These are phyloP conservation scores for Spergularia azorica DNA, from an alignment of 179 eudicot species.

Conservation along the genomic window DNA sequence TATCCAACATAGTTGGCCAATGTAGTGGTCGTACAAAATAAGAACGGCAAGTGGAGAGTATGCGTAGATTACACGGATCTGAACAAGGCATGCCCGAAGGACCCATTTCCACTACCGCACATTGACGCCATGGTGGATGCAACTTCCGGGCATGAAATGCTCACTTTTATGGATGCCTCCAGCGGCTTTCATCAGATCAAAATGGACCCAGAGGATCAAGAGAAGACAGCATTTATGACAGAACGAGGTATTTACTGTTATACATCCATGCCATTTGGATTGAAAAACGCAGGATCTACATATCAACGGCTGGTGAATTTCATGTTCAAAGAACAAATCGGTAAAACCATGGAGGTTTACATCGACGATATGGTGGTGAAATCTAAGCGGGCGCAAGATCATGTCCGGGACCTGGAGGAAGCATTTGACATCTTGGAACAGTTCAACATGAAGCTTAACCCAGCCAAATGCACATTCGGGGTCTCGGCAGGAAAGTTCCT, in stretches of 20 bases:
- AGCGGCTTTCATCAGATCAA: neutral
- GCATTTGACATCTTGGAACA: neutral
- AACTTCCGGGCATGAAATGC: neutral
- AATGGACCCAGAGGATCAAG: neutral
- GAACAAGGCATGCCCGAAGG: neutral
- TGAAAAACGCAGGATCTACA: neutral
- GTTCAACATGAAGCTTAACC: neutral
- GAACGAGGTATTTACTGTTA: neutral
- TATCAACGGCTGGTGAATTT: constrained; percentile 3
- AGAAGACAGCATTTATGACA: neutral
- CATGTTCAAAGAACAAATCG: neutral
- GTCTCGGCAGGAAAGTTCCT: too few relatives aligned
- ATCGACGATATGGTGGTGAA: neutral
- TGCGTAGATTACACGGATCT: neutral
- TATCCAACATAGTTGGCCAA: neutral
- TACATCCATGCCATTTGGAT: constrained; percentile 1
- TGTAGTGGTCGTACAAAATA: neutral
- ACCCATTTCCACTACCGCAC: neutral
- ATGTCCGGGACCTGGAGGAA: neutral
- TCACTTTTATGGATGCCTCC: constrained; percentile 8
- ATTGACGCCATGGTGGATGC: constrained; percentile 3
- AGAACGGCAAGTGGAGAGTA: neutral
- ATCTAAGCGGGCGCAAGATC: neutral
- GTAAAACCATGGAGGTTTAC: neutral
- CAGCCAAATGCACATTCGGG: neutral